Base-by-base conservation (phyloP, 257 asterid genomes). In the Cynanchum wilfordii region DNA sequence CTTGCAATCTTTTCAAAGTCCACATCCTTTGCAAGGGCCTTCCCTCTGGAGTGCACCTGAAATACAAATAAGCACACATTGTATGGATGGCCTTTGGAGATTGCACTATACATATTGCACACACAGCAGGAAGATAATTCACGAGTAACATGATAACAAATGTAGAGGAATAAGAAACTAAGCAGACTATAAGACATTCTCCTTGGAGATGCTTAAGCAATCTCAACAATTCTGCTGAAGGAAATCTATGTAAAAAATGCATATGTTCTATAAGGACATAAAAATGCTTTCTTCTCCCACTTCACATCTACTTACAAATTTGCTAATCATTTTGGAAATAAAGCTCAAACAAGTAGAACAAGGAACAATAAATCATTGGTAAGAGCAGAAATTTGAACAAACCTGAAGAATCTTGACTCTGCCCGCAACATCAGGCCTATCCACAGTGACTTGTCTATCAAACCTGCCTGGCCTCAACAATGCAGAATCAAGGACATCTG, bases 401-500 rank as follows among this genome's bases (percentile, higher is more conserved):
- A 90, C 97, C 96, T 90, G 95, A 83, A 93, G 97, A 81, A 93
- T 93, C 81, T 74, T 93, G 78, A 93, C 96, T 86, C 97, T 85
- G 54, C 98, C 98, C 76, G 97, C 94, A 77, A 93, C 98, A 88
- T 93, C 98, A 52, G 98, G 98, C 78, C 98, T 83, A 69, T 93
- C 99, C 10, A 94, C 97, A 3, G 96, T 94, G 33, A 93, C 98
- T 87, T 91, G 97, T 47, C 98, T 69, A 82, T 91, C 97, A 51
- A 94, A 94, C 89, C 98, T 91, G 25, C 98, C 98, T 0, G 97
- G 99, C 88, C 99, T 88, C 80, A 91, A 71, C 85, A 94, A 80
- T 1, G 97, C 99, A 5, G 99, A 80, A 85, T 94, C 97, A 78
- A 94, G 98, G 79, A 94, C 96, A 86, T 94, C 99, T 0, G 99